phyloP scores from a whole-genome alignment of 169 alveolate species.

The Plasmodium berghei region DNA sequence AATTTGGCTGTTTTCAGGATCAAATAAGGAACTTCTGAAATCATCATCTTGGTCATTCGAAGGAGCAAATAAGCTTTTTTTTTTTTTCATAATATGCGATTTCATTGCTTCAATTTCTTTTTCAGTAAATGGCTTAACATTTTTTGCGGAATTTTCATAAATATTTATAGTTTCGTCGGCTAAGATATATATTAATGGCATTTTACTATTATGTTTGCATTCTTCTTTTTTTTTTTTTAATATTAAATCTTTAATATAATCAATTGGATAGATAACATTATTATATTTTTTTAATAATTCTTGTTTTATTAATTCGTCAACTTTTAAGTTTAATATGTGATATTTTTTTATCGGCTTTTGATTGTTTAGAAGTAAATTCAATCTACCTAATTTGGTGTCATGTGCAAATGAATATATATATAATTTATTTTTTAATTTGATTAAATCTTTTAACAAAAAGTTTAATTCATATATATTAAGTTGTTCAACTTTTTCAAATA shows the following conservation, averaged over 20 bases:
- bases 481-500: conserved; percentile 26
- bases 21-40: conserved; percentile 29
- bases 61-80: not conserved
- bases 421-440: conserved; percentile 62
- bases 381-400: conserved; percentile 36
- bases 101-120: conserved; percentile 25
- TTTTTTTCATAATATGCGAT: conserved; percentile 12
- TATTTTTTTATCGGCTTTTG: conserved; percentile 69
- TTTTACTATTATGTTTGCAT: conserved; percentile 17
- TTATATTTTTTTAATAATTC: conserved; percentile 40
- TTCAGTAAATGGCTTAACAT: conserved; percentile 49
- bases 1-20: conserved; percentile 67
- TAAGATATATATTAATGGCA: conserved; percentile 32
- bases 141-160: conserved; percentile 75
- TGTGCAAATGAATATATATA: conserved; percentile 20
- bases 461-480: conserved; percentile 53
- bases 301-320: conserved; percentile 24
- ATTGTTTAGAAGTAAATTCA: conserved; percentile 60
- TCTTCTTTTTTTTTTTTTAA: conserved; percentile 37
- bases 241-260: conserved; percentile 38
- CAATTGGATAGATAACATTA: conserved; percentile 57
- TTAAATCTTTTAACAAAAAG: conserved; percentile 54
- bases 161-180: conserved; percentile 74
- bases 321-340: conserved; percentile 22
- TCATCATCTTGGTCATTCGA: conserved; percentile 9